Evolutionary conservation across 371 early-diverging fungal genomes (phyloP).

Genomic region (Saksenaea vasiformis): DNA sequence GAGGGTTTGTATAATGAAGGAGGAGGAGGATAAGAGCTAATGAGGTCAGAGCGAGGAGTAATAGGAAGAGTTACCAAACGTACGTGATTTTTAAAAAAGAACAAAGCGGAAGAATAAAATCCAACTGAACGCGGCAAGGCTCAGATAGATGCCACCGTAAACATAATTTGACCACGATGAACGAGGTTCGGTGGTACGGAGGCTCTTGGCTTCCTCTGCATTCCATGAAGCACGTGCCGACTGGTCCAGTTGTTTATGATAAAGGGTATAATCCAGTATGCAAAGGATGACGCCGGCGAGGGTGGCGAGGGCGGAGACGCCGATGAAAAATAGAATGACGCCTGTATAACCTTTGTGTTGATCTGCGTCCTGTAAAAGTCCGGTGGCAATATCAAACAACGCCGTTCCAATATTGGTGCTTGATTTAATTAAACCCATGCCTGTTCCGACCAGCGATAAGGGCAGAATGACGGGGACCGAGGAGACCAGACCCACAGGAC

Average conservation of each 20-base stretch:
- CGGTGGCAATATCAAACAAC: slow-evolving; percentile 66
- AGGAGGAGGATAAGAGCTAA: not conserved
- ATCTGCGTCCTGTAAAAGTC: slow-evolving; percentile 62
- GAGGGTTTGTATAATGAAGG: not conserved
- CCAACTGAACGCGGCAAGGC: slow-evolving; percentile 50
- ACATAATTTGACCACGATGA: slow-evolving; percentile 39
- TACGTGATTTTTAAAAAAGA: slow-evolving; percentile 14
- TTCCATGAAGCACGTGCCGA: slow-evolving; percentile 19
- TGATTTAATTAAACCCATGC: slow-evolving; percentile 71
- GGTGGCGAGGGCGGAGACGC: slow-evolving; percentile 42
- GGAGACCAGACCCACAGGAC: slow-evolving; percentile 69
- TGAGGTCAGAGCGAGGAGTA: not conserved
- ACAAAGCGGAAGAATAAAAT: slow-evolving; percentile 48
- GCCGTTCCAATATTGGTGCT: slow-evolving; percentile 66
- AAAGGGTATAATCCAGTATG: slow-evolving; percentile 43
- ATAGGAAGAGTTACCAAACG: not conserved
- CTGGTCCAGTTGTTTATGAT: slow-evolving; percentile 46
- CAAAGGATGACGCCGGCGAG: slow-evolving; percentile 43
- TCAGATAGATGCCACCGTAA: slow-evolving; percentile 45
- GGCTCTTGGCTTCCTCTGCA: slow-evolving; percentile 9
- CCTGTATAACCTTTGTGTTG: slow-evolving; percentile 49
- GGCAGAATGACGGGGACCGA: slow-evolving; percentile 67
- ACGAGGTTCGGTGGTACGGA: not conserved
- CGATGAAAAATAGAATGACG: slow-evolving; percentile 59
- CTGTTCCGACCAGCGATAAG: slow-evolving; percentile 63